Evolutionary conservation across 139 green algal genomes (phyloP).

Genomic region (Yamagishiella unicocca): DNA sequence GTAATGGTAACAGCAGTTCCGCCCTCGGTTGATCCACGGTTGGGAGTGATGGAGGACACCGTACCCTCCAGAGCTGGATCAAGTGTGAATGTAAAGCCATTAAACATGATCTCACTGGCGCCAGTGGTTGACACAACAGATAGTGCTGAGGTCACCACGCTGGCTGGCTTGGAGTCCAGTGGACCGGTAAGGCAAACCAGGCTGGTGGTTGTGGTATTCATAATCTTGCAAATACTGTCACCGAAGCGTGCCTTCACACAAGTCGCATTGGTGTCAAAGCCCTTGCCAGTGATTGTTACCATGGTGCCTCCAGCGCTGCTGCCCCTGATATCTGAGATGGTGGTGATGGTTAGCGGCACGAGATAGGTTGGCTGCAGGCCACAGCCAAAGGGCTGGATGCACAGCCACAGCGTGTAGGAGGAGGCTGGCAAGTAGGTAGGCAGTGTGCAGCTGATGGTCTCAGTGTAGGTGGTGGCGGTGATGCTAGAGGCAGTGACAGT

Average conservation of each 20-base stretch:
- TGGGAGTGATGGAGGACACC: slow-evolving; percentile 49
- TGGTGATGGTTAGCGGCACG: slow-evolving; percentile 24
- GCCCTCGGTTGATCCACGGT: slow-evolving; percentile 66
- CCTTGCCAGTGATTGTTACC: slow-evolving; percentile 39
- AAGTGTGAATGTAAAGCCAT: slow-evolving; percentile 42
- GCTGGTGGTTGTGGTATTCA: neutral
- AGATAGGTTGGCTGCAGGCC: neutral
- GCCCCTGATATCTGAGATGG: neutral
- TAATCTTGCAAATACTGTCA: neutral
- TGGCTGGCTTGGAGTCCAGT: neutral
- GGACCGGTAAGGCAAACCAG: slow-evolving; percentile 38
- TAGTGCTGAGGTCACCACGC: neutral
- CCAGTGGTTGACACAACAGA: neutral
- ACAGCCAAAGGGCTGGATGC: slow-evolving; percentile 34
- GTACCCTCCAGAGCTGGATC: slow-evolving; percentile 54
- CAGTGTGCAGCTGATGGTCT: slow-evolving; percentile 17
- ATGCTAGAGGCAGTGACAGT: neutral
- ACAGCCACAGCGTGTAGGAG: slow-evolving; percentile 46
- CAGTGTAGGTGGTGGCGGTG: neutral
- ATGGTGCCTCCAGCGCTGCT: slow-evolving; percentile 42
- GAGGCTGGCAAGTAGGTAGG: slow-evolving; percentile 27
- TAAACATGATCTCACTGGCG: neutral
- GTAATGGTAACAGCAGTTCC: slow-evolving; percentile 65
- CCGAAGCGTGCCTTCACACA: slow-evolving; percentile 19
- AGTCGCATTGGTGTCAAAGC: slow-evolving; percentile 38